Evolutionary conservation across 345 rosid genomes (phyloP).

Genomic region (Gossypium rotundifolium): DNA sequence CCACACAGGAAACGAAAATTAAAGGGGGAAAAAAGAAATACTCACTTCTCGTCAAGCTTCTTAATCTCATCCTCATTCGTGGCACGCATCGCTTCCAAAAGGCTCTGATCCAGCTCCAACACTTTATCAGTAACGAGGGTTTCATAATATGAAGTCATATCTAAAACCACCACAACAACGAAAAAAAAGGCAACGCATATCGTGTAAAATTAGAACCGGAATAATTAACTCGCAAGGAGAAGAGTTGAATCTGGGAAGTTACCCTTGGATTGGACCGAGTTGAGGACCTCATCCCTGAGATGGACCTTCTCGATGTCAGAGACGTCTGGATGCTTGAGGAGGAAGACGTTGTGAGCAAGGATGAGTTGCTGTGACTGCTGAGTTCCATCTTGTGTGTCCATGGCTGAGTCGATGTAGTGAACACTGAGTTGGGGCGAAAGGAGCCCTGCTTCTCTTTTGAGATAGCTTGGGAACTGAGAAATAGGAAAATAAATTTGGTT

Average conservation of each 20-base stretch:
- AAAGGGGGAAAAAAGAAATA: neutral
- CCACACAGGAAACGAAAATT: neutral
- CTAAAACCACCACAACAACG: constrained; percentile 27
- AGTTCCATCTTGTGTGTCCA: constrained; percentile 79
- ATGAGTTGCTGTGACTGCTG: constrained; percentile 84
- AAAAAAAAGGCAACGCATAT: constrained; percentile 11
- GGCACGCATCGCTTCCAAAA: constrained; percentile 59
- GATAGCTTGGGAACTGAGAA: constrained; percentile 13
- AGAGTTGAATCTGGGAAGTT: constrained; percentile 7
- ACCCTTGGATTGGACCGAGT: constrained; percentile 69
- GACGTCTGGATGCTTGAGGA: constrained; percentile 66
- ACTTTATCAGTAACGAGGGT: constrained; percentile 64
- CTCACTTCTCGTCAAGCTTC: constrained; percentile 89
- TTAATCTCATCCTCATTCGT: constrained; percentile 74
- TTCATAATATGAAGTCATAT: constrained; percentile 82
- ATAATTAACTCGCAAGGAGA: neutral
- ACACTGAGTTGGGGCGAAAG: neutral
- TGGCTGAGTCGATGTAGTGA: constrained; percentile 20
- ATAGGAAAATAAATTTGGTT: neutral
- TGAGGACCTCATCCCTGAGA: constrained; percentile 79
- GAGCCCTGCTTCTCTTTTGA: neutral
- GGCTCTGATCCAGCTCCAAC: constrained; percentile 60
- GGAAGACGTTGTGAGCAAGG: constrained; percentile 82
- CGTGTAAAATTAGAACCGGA: neutral
- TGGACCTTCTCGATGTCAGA: constrained; percentile 88